phyloP scores from a whole-genome alignment of 345 rosid species.

The Gossypium ekmanianum region DNA sequence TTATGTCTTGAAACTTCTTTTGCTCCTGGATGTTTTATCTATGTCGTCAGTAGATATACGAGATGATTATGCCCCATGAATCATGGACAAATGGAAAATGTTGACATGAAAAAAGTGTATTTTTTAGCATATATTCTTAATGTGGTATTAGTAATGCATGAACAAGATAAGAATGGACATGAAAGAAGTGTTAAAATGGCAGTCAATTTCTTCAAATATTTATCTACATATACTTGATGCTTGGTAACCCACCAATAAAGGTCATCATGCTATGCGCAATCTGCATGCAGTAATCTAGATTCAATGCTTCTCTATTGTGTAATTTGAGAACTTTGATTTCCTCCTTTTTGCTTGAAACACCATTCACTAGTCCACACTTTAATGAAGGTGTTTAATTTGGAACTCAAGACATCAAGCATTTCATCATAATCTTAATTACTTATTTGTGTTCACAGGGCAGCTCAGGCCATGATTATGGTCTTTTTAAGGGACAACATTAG shows the following conservation, averaged over 20 bases:
- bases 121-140: not conserved
- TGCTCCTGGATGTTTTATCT: not conserved
- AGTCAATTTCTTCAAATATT: slow-evolving; percentile 1
- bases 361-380: not conserved
- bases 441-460: not conserved
- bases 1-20: not conserved
- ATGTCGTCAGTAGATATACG: not conserved
- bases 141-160: not conserved
- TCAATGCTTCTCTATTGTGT: not conserved
- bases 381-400: not conserved
- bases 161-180: not conserved
- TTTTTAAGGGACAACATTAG: not conserved
- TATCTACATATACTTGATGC: not conserved
- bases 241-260: not conserved
- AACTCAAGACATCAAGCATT: not conserved
- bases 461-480: not conserved
- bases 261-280: not conserved
- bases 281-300: not conserved
- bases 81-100: not conserved
- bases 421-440: not conserved
- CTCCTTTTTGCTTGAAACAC: no score
- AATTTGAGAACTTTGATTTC: not conserved
- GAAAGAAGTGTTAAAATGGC: not conserved
- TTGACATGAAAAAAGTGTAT: not conserved
- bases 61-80: not conserved